phyloP scores from a whole-genome alignment of 2,329 filamentous ascomycete species.

The Plenodomus lindquistii region DNA sequence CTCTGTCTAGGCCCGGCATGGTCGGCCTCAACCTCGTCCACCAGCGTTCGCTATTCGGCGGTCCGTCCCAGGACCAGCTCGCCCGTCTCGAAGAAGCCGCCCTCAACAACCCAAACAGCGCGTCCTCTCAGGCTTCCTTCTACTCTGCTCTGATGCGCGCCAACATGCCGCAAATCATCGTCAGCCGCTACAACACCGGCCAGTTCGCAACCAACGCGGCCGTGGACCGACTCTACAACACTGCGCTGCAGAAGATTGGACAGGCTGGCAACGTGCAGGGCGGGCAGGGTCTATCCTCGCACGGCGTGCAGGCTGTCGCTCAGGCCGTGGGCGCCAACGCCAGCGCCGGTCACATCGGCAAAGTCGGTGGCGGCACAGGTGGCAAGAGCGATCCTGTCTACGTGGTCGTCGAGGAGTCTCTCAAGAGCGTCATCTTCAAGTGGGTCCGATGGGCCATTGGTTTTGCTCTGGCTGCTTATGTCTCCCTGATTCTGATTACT shows the following conservation, averaged over 20 bases:
- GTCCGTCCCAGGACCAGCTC: conserved; percentile 63
- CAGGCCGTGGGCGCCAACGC: conserved; percentile 78
- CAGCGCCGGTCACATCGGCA: conserved; percentile 67
- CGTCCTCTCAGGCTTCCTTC: conserved; percentile 88
- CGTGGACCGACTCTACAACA: conserved; percentile 78
- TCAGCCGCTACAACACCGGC: conserved; percentile 86
- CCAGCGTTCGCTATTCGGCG: conserved; percentile 51
- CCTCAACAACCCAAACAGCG: conserved; percentile 87
- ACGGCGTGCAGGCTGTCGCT: conserved; percentile 76
- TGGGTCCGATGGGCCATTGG: conserved; percentile 86
- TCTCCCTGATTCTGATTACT: conserved; percentile 77
- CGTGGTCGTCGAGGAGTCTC: conserved; percentile 91
- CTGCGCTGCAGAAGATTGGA: conserved; percentile 69
- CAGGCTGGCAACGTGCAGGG: conserved; percentile 45
- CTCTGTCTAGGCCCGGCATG: conserved; percentile 33
- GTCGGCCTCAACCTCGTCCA: conserved; percentile 48
- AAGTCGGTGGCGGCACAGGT: conserved; percentile 63
- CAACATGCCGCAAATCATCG: conserved; percentile 89
- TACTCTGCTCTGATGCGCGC: conserved; percentile 89
- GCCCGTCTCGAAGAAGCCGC: conserved; percentile 88
- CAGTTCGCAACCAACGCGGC: conserved; percentile 79
- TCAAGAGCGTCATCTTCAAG: conserved; percentile 78
- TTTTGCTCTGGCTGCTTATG: conserved; percentile 78
- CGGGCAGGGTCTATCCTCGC: conserved; percentile 52
- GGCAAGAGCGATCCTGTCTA: conserved; percentile 85